A percentile compares a stretch with the other conserved stretches of the same genome.
These are phyloP conservation scores for Pseudozyma sp. DNA, from an alignment of 1,284 basidiomycete genomes.

Conservation along the genomic window DNA sequence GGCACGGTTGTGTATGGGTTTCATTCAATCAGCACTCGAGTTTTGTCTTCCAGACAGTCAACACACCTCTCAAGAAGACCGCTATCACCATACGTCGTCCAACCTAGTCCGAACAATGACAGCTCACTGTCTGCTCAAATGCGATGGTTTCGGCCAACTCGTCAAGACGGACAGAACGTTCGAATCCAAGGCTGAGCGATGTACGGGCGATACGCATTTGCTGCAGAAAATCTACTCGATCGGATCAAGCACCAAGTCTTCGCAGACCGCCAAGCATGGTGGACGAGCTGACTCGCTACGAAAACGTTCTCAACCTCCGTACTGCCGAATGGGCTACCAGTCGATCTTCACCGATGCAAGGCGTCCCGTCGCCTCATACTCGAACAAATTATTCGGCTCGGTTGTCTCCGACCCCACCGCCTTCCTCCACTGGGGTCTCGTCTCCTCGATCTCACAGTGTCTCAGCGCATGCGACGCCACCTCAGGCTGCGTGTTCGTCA, in stretches of 20 bases:
- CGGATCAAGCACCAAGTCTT: background rate
- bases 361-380: conserved; percentile 17
- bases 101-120: conserved; percentile 8
- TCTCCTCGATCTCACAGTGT: conserved; percentile 7
- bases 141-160: conserved; percentile 6
- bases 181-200: conserved; percentile 6
- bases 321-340: conserved; percentile 13
- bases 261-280: too few species aligned
- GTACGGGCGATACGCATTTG: conserved; percentile 1
- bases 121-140: conserved; percentile 20
- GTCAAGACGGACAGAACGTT: background rate
- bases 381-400: conserved; percentile 16
- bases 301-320: background rate
- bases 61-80: background rate
- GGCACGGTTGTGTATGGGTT: too few species aligned
- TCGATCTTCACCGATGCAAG: conserved; percentile 8
- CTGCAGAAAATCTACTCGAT: conserved; percentile 10
- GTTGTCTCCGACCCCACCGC: conserved; percentile 27
- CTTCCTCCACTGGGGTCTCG: conserved; percentile 39
- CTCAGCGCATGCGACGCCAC: conserved; percentile 26
- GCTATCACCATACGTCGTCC: background rate
- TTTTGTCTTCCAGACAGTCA: too few species aligned
- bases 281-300: too few species aligned
- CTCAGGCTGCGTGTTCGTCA: conserved; percentile 25
- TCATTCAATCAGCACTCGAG: too few species aligned